Evolutionary conservation across 2,329 filamentous ascomycete species (phyloP).

Genomic region (Sporothrix sp.): DNA sequence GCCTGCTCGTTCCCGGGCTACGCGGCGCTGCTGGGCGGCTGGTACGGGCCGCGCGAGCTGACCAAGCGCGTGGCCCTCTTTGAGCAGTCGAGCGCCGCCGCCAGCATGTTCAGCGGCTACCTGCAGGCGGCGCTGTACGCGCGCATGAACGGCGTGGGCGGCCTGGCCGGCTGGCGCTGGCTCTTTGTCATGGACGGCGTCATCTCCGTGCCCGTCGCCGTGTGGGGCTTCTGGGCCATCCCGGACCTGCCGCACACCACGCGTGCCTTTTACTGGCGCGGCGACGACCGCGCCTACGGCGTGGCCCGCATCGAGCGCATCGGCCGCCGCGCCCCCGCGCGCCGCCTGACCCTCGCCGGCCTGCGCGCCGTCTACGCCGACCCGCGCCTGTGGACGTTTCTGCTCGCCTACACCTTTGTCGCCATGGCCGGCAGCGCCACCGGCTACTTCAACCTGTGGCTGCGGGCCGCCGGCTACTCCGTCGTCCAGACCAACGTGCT

Average conservation of each 20-base stretch:
- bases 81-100: slow-evolving; percentile 47
- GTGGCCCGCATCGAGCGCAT: slow-evolving; percentile 19
- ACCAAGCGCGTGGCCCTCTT: slow-evolving; percentile 53
- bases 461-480: slow-evolving; percentile 38
- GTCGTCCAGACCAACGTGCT: slow-evolving; percentile 40
- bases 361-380: slow-evolving; percentile 62
- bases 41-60: slow-evolving; percentile 50
- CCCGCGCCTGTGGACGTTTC: slow-evolving; percentile 81
- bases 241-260: slow-evolving; percentile 17
- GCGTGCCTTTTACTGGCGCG: slow-evolving; percentile 14
- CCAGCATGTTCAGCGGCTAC: slow-evolving; percentile 53
- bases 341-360: slow-evolving; percentile 49
- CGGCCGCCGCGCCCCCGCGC: slow-evolving; percentile 13
- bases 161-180: slow-evolving; percentile 30
- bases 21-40: slow-evolving; percentile 23
- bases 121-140: slow-evolving; percentile 45
- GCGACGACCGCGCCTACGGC: slow-evolving; percentile 17
- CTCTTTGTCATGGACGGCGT: slow-evolving; percentile 32
- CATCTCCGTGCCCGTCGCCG: slow-evolving; percentile 19
- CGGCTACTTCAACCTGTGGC: slow-evolving; percentile 42
- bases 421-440: slow-evolving; percentile 16
- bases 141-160: slow-evolving; percentile 32
- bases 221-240: slow-evolving; percentile 20
- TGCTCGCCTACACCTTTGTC: slow-evolving; percentile 32
- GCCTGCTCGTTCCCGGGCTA: slow-evolving; percentile 16